A percentile compares a stretch with the other conserved stretches of the same genome.
Evolutionary conservation across 1,284 basidiomycete species (phyloP).

Genomic region (Malassezia obtusa): DNA sequence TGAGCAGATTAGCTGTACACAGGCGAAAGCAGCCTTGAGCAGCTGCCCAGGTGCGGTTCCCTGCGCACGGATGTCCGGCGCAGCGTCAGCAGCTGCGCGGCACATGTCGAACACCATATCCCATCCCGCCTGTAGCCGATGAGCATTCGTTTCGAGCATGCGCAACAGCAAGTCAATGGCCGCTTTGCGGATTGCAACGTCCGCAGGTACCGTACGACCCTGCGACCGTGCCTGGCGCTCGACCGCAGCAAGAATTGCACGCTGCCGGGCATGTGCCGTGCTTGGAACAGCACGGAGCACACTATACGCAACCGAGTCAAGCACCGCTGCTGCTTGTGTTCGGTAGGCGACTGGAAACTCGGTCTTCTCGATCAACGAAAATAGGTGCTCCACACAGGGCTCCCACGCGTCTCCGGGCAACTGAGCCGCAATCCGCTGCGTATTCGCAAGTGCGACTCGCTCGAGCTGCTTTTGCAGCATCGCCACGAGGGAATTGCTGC

Average conservation of each 20-base stretch:
- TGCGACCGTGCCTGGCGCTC: slow-evolving; percentile 63
- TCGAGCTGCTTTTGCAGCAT: slow-evolving; percentile 71
- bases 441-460: slow-evolving; percentile 67
- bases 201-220: slow-evolving; percentile 48
- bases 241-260: slow-evolving; percentile 70
- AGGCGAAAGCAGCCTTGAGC: slow-evolving; percentile 84
- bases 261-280: slow-evolving; percentile 55
- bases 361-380: slow-evolving; percentile 21
- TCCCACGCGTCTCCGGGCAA: slow-evolving; percentile 77
- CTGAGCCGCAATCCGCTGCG: slow-evolving; percentile 69
- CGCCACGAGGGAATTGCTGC: slow-evolving; percentile 69
- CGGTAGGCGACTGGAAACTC: slow-evolving; percentile 68
- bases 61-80: slow-evolving; percentile 8
- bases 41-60: slow-evolving; percentile 23
- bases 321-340: slow-evolving; percentile 71
- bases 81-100: slow-evolving; percentile 23
- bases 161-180: slow-evolving; percentile 79
- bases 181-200: slow-evolving; percentile 67
- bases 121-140: slow-evolving; percentile 84
- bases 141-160: slow-evolving; percentile 74
- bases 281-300: slow-evolving; percentile 59
- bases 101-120: slow-evolving; percentile 75
- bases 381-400: slow-evolving; percentile 59
- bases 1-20: slow-evolving; percentile 77
- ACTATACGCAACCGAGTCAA: slow-evolving; percentile 66